Evolutionary conservation across 768 basidiomycete species (phyloP).

Genomic region (Hygrophoropsis aurantiaca): DNA sequence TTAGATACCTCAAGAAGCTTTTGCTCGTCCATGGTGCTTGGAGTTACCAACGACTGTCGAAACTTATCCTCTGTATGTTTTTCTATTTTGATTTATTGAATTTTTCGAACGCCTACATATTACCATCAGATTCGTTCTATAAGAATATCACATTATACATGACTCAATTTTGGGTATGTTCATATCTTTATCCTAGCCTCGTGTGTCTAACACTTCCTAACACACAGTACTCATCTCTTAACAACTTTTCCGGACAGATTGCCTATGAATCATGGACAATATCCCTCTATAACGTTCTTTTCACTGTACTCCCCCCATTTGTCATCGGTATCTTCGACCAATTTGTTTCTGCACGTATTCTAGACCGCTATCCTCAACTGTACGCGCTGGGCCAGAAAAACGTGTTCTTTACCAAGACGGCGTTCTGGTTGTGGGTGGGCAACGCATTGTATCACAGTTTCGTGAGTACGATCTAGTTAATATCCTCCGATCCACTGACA

Average conservation of each 20-base stretch:
- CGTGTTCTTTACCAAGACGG: conserved; percentile 85
- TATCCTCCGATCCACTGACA: background rate
- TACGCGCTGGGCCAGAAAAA: conserved; percentile 95
- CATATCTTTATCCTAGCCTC: background rate
- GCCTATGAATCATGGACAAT: conserved; percentile 99
- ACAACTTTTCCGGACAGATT: conserved; percentile 99
- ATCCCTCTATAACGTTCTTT: conserved; percentile 94
- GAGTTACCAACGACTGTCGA: conserved; percentile 95
- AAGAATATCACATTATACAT: conserved; percentile 98
- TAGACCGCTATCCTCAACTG: conserved; percentile 96
- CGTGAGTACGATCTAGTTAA: conserved; percentile 45
- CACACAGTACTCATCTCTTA: conserved; percentile 94
- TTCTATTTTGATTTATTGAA: background rate
- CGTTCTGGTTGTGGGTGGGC: conserved; percentile 90
- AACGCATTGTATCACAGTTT: conserved; percentile 91
- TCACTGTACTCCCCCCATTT: conserved; percentile 93
- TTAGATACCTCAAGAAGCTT: conserved; percentile 92
- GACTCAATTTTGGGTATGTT: conserved; percentile 94
- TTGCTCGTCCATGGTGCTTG: conserved; percentile 96
- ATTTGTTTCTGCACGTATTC: conserved; percentile 93
- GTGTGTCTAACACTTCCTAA: conserved; percentile 7
- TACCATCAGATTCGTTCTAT: conserved; percentile 85
- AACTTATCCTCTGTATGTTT: conserved; percentile 88
- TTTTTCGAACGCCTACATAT: conserved; percentile 6
- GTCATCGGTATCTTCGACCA: conserved; percentile 99